Base-by-base conservation (phyloP, 129 eudicot genomes). In the Flaveria linearis region DNA sequence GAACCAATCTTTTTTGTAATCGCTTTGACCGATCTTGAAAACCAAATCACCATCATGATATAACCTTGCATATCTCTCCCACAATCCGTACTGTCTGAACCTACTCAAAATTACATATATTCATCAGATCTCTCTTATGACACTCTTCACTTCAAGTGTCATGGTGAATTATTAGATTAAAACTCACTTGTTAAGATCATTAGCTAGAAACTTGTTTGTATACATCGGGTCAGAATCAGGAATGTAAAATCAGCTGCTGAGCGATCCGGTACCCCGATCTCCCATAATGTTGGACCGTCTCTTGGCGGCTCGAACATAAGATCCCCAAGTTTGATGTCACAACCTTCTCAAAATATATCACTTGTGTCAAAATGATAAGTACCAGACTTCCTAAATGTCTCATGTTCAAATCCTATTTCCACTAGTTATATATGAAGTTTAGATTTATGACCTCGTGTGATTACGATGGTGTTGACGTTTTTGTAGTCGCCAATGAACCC, bases 201-300 rank as follows among this genome's bases (percentile, higher is more conserved):
- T 73, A 47, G 78, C 45, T 18, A 87, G 89, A 62, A 94, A 89
- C 70, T 72, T 79, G 78, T 94, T 89, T 22, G 85, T 61, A 78
- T 81, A 89, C 69, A 79, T 83, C 17, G 90, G 90, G 69, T 87
- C 84, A 2, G 99, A 87, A 80, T 91, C 97, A 43, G 98, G 98
- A 79, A 94, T 75, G 78, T 82, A 83, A 66, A 94, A 94, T 50
- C 90, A 30, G 90, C 84, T 15, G 97, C 96, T 8, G 96, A 78
- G 18, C 98, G 91, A 83, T 88, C 93, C 30, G 96, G 96, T 43
- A 88, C 51, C 50, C 98, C 98, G n/a, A 94, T 91, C 75, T 94
- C 98, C 97, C 98, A 94, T 63, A 94, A 75, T 5, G 97, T 91
- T 10, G 98, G 97, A 7, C 98, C 98, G 53, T 91, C 82, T 81